Conservation (phyloP, 176 grass and related monocot genomes). For the Panicum miliaceum region DNA sequence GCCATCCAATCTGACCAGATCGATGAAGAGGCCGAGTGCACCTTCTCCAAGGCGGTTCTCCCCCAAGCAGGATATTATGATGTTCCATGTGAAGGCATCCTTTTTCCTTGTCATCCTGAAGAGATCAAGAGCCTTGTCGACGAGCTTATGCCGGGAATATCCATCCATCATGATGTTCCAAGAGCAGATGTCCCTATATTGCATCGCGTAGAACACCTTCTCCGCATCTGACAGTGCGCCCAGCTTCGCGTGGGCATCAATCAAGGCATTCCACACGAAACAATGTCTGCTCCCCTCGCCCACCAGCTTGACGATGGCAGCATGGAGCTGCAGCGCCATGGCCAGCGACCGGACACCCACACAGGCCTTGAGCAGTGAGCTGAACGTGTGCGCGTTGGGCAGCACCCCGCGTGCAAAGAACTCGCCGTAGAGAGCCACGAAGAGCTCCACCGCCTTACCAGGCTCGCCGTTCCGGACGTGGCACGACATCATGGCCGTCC, state of each 20-base stretch:
- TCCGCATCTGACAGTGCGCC: conserved; percentile 47
- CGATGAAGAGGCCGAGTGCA: conserved; percentile 42
- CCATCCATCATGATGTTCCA: conserved; percentile 66
- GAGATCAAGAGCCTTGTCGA: conserved; percentile 49
- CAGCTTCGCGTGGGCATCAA: conserved; percentile 54
- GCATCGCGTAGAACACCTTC: conserved; percentile 48
- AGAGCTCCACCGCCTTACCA: conserved; percentile 40
- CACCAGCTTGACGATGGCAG: conserved; percentile 51
- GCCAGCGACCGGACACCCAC: conserved; percentile 32
- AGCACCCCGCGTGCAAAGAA: conserved; percentile 35
- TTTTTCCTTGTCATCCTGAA: conserved; percentile 50
- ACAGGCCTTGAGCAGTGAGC: conserved; percentile 56
- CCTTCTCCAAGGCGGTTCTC: conserved; percentile 40
- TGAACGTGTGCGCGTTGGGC: conserved; percentile 60
- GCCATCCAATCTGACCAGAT: conserved; percentile 19
- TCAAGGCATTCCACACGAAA: conserved; percentile 63
- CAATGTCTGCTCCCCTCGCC: neutral
- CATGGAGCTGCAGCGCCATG: conserved; percentile 47
- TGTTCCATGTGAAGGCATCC: conserved; percentile 63
- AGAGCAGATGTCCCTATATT: conserved; percentile 52
- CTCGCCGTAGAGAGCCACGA: conserved; percentile 44
- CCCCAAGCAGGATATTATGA: conserved; percentile 51
- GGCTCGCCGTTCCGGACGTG: conserved; percentile 51
- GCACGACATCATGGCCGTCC: conserved; percentile 67
- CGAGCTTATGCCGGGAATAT: conserved; percentile 47